Conservation (phyloP, 2,329 filamentous ascomycete genomes). For the Colletotrichum paranaense region DNA sequence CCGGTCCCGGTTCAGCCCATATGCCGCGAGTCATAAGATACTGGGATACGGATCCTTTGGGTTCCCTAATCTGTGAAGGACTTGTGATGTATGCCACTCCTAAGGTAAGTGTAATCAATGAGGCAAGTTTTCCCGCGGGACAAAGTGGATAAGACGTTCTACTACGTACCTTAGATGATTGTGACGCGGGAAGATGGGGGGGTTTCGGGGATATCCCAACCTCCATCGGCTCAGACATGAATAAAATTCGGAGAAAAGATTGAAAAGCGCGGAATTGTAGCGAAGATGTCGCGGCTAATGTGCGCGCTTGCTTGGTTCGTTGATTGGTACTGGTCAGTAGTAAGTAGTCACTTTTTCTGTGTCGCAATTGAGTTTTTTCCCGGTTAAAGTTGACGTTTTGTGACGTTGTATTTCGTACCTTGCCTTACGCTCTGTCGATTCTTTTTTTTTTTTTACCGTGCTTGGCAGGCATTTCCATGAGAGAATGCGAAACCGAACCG, state of each 20-base stretch:
- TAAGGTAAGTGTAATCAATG: too few relatives aligned
- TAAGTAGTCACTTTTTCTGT: background rate
- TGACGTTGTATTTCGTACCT: background rate
- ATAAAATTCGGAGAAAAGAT: too few relatives aligned
- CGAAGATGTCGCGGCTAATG: too few relatives aligned
- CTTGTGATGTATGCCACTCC: too few relatives aligned
- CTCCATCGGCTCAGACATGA: background rate
- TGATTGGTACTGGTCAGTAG: background rate
- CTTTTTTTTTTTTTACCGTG: background rate
- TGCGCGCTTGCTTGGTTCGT: too few relatives aligned
- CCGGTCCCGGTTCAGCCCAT: background rate
- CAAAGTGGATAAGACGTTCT: background rate
- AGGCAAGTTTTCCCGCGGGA: background rate
- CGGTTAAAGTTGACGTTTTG: background rate
- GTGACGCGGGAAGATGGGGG: background rate
- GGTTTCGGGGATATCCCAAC: background rate
- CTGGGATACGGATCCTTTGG: background rate
- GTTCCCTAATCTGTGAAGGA: too few relatives aligned
- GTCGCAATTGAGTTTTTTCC: background rate
- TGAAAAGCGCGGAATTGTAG: too few relatives aligned
- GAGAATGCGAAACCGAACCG: background rate
- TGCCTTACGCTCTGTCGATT: background rate
- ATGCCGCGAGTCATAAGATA: constrained; percentile 15
- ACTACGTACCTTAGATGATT: too few relatives aligned
- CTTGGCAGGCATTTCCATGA: background rate